A percentile compares a stretch with the other conserved stretches of the same genome.
Evolutionary conservation across 495 filamentous ascomycete species (phyloP).

Genomic region (Pyrenula massariospora): DNA sequence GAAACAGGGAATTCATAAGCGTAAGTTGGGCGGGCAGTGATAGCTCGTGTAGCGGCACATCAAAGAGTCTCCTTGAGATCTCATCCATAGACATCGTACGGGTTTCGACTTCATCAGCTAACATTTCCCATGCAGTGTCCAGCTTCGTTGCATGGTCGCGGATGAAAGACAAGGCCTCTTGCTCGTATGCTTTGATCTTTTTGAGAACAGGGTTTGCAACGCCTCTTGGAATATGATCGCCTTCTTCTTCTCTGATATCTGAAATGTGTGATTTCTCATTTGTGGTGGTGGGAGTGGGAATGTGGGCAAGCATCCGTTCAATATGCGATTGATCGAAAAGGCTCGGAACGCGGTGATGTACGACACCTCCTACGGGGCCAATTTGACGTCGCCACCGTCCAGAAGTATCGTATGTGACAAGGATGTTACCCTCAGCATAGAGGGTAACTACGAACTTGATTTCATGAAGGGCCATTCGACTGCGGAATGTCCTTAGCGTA

Average conservation of each 20-base stretch:
- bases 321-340: neutral
- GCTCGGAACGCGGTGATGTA: neutral
- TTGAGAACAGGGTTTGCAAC: conserved; percentile 21
- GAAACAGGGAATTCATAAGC: conserved; percentile 47
- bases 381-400: neutral
- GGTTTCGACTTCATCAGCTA: conserved; percentile 33
- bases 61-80: conserved; percentile 43
- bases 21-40: conserved; percentile 49
- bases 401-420: neutral
- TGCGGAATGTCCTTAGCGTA: neutral
- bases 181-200: conserved; percentile 20
- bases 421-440: neutral
- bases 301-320: neutral
- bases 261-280: neutral
- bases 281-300: neutral
- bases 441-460: neutral
- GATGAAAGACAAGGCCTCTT: conserved; percentile 19
- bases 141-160: conserved; percentile 36
- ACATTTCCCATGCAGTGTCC: conserved; percentile 32
- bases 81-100: conserved; percentile 49
- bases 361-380: no score
- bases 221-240: conserved; percentile 19
- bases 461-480: neutral
- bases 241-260: neutral
- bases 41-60: conserved; percentile 26